Percentiles rank a stretch among this genome's conserved stretches.
These are phyloP conservation scores for Volvox africanus DNA, from an alignment of 139 green algal species.

Conservation along the genomic window DNA sequence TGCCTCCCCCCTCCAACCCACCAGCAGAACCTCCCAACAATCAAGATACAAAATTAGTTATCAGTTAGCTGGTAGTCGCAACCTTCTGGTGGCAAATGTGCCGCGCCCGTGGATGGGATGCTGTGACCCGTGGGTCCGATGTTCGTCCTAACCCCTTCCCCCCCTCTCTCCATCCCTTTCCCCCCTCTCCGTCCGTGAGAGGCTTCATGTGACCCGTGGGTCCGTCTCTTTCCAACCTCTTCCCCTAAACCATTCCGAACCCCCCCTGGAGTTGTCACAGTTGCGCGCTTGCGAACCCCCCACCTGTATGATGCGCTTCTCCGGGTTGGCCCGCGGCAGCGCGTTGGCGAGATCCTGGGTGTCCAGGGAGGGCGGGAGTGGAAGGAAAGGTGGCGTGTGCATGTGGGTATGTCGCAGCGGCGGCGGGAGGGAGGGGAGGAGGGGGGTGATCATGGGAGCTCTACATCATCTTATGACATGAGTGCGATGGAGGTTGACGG, in stretches of 20 bases:
- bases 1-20: neutral
- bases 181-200: neutral
- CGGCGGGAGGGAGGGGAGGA: neutral
- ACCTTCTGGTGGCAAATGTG: too few relatives aligned
- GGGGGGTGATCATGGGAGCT: neutral
- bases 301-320: conserved; percentile 38
- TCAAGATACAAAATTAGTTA: too few relatives aligned
- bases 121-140: too few relatives aligned
- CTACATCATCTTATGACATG: too few relatives aligned
- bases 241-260: neutral
- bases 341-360: conserved; percentile 14
- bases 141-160: neutral
- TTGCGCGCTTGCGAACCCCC: neutral
- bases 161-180: neutral
- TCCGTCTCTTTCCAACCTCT: too few relatives aligned
- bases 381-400: neutral
- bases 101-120: too few relatives aligned
- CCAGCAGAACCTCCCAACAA: neutral
- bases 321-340: conserved; percentile 8
- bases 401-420: neutral
- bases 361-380: neutral
- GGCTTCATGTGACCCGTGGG: neutral
- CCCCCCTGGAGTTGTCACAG: neutral
- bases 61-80: too few relatives aligned
- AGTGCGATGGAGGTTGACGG: neutral